These are phyloP conservation scores for Erigeron canadensis DNA, from an alignment of 129 eudicot genomes.

Conservation along the genomic window DNA sequence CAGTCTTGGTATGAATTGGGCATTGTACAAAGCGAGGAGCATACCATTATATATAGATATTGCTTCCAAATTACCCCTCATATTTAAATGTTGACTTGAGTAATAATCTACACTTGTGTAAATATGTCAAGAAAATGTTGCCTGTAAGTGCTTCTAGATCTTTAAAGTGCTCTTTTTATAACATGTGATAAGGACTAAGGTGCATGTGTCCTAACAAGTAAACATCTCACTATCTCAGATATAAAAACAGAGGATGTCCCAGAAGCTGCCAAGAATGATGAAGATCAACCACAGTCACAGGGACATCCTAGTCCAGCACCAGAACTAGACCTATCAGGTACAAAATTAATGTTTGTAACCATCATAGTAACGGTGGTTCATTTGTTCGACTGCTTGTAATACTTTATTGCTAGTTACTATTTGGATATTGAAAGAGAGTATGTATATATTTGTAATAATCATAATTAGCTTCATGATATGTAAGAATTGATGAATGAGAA, in stretches of 20 bases:
- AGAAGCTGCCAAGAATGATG: slow-evolving; percentile 31
- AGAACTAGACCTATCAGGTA: slow-evolving; percentile 31
- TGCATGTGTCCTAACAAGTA: slow-evolving; percentile 7
- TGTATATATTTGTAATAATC: not conserved
- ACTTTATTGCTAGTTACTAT: not conserved
- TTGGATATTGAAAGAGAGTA: not conserved
- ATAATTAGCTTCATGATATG: slow-evolving; percentile 9
- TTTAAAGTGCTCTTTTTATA: not conserved
- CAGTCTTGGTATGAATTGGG: not conserved
- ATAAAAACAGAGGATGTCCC: slow-evolving; percentile 26
- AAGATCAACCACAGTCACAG: slow-evolving; percentile 43
- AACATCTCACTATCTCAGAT: slow-evolving; percentile 17
- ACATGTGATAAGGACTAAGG: not conserved
- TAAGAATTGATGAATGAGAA: slow-evolving; percentile 10
- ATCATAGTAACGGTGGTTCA: no score
- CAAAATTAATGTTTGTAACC: not conserved
- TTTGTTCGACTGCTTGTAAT: not conserved
- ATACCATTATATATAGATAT: no score
- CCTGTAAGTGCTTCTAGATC: not conserved
- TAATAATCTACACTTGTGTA: not conserved
- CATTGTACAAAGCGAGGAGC: no score
- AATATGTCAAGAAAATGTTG: not conserved
- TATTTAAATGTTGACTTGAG: slow-evolving; percentile 10
- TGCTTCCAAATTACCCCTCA: not conserved
- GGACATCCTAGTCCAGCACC: slow-evolving; percentile 16